These are phyloP conservation scores for Tylopilus felleus DNA, from an alignment of 768 basidiomycete species.

Conservation along the genomic window DNA sequence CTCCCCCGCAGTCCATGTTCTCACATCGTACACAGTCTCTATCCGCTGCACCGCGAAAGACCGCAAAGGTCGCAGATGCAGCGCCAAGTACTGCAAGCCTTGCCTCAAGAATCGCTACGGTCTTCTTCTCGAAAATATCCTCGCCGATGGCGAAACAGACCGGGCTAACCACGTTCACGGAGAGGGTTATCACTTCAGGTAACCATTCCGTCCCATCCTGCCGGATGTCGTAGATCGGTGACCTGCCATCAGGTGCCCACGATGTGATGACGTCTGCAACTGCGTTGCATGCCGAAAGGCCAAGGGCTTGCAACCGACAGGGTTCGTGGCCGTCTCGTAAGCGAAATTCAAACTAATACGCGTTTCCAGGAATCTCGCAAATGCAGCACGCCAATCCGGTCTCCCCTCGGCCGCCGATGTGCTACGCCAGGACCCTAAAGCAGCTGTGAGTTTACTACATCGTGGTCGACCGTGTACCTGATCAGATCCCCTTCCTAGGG, in stretches of 20 bases:
- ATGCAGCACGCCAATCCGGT: slow-evolving; percentile 37
- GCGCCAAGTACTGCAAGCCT: slow-evolving; percentile 55
- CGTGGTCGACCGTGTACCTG: slow-evolving; percentile 4
- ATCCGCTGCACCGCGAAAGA: slow-evolving; percentile 38
- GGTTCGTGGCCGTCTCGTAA: slow-evolving; percentile 38
- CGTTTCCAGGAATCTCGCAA: slow-evolving; percentile 36
- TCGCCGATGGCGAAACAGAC: slow-evolving; percentile 33
- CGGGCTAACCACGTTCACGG: slow-evolving; percentile 27
- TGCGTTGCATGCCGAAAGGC: slow-evolving; percentile 64
- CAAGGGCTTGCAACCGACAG: slow-evolving; percentile 56
- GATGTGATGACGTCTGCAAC: slow-evolving; percentile 64
- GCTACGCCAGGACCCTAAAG: slow-evolving; percentile 31
- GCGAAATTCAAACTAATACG: slow-evolving; percentile 7
- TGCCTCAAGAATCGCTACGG: slow-evolving; percentile 72
- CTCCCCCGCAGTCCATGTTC: not conserved
- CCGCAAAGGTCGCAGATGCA: slow-evolving; percentile 43
- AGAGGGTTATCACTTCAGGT: slow-evolving; percentile 53
- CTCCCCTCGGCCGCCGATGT: slow-evolving; percentile 38
- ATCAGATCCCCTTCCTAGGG: slow-evolving; percentile 23
- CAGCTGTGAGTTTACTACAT: slow-evolving; percentile 24
- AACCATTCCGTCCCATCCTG: slow-evolving; percentile 11
- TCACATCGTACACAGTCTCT: slow-evolving; percentile 24
- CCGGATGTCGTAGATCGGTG: slow-evolving; percentile 11
- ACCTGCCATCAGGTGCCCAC: slow-evolving; percentile 54
- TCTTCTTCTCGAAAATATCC: slow-evolving; percentile 39